A percentile compares a stretch with the other conserved stretches of the same genome.
phyloP scores from a whole-genome alignment of 2,329 filamentous ascomycete species.

The Colletotrichum orchidophilum region DNA sequence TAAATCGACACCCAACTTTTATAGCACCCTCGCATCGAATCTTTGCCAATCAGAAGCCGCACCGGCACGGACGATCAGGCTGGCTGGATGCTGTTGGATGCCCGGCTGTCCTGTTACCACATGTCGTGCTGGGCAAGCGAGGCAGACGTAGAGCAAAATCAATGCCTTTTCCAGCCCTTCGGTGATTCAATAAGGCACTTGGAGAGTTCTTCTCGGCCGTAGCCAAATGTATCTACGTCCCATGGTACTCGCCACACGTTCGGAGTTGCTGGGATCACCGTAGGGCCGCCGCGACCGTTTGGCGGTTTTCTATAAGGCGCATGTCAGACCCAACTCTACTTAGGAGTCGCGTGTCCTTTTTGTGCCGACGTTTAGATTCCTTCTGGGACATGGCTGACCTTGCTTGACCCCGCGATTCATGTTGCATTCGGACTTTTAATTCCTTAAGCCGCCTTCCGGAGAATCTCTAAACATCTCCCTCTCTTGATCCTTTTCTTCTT shows the following conservation, averaged over 20 bases:
- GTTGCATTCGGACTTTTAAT: neutral
- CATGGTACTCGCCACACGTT: neutral
- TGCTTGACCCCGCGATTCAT: conserved; percentile 25
- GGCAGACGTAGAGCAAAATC: neutral
- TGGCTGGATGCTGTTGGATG: neutral
- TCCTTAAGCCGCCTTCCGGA: neutral
- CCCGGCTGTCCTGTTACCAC: neutral
- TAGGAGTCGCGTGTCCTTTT: neutral
- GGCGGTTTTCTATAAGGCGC: neutral
- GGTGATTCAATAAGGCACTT: neutral
- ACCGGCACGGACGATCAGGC: neutral
- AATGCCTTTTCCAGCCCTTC: neutral
- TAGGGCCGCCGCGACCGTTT: neutral
- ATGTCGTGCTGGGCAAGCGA: neutral
- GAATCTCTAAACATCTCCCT: neutral
- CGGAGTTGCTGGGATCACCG: neutral
- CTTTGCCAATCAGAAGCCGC: neutral
- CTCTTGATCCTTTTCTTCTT: neutral
- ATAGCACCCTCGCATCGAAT: neutral
- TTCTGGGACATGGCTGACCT: conserved; percentile 9
- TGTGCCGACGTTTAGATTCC: neutral
- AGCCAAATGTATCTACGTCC: neutral
- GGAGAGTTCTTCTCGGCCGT: neutral
- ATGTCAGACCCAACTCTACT: neutral
- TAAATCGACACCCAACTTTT: neutral